Percentiles rank a stretch among this genome's conserved stretches.
Conservation (phyloP, 805 yeast genomes). For the Metschnikowia anglica region DNA sequence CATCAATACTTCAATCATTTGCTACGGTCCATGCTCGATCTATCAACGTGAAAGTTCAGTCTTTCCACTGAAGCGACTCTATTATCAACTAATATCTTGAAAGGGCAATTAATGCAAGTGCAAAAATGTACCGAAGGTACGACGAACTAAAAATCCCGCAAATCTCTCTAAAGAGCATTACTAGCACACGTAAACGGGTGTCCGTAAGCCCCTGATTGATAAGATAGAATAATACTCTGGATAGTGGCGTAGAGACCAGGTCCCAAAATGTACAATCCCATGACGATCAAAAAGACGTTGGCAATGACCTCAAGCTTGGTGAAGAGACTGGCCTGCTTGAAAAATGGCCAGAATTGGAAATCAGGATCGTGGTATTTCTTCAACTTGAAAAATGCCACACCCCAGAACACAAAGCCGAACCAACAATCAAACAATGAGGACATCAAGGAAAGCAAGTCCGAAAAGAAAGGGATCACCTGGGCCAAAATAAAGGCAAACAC, state of each 20-base stretch:
- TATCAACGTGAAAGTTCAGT: too few species aligned
- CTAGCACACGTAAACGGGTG: conserved; percentile 51
- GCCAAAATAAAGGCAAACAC: conserved; percentile 55
- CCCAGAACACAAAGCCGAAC: conserved; percentile 67
- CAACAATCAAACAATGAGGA: conserved; percentile 63
- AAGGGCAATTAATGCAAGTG: background rate
- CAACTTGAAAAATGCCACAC: conserved; percentile 53
- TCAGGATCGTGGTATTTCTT: conserved; percentile 24
- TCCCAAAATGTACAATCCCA: conserved; percentile 56
- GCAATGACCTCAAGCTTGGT: conserved; percentile 39
- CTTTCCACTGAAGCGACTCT: background rate
- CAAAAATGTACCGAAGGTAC: too few species aligned
- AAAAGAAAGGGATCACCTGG: conserved; percentile 64
- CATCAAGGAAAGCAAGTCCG: conserved; percentile 57
- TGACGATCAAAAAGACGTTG: conserved; percentile 39
- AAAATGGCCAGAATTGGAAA: conserved; percentile 26
- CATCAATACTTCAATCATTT: too few species aligned
- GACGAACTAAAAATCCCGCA: background rate
- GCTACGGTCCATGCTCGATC: too few species aligned
- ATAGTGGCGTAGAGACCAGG: conserved; percentile 59
- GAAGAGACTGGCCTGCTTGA: conserved; percentile 24
- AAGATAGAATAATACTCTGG: conserved; percentile 53
- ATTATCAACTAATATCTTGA: background rate
- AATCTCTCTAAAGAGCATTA: conserved; percentile 25
- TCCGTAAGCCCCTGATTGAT: conserved; percentile 49